Percentiles rank a stretch among this genome's conserved stretches.
These are phyloP conservation scores for Ceratobasidium sp. DNA, from an alignment of 1,284 basidiomycete species.

Conservation along the genomic window DNA sequence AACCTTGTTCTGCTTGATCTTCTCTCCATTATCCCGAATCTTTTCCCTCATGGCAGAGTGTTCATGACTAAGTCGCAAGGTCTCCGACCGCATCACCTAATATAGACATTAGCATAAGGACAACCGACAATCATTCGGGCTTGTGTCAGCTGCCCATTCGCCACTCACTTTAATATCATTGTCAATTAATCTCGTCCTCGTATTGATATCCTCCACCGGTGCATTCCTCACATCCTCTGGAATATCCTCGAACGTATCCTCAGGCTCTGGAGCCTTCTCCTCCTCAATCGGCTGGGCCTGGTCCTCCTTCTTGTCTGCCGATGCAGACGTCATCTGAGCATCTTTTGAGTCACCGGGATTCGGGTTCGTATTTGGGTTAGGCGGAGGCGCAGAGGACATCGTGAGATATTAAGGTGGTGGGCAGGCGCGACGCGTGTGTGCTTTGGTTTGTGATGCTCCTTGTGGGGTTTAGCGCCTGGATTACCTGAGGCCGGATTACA, in stretches of 20 bases:
- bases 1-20: conserved; percentile 99
- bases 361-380: conserved; percentile 63
- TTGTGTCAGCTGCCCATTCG: not conserved
- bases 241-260: conserved; percentile 86
- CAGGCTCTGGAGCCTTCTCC: conserved; percentile 80
- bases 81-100: conserved; percentile 96
- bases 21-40: conserved; percentile 97
- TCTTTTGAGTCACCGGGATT: conserved; percentile 49
- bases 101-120: conserved; percentile 11
- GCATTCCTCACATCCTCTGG: conserved; percentile 82
- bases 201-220: conserved; percentile 84
- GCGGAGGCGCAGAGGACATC: conserved; percentile 61
- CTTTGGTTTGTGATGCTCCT: conserved; percentile 22
- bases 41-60: conserved; percentile 97
- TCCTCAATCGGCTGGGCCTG: conserved; percentile 60
- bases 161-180: conserved; percentile 88
- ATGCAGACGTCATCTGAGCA: conserved; percentile 55
- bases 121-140: not conserved
- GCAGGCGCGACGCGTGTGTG: conserved; percentile 44
- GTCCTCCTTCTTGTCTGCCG: conserved; percentile 60
- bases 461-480: conserved; percentile 10
- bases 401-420: not conserved
- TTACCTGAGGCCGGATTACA: not conserved
- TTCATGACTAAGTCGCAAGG: conserved; percentile 91
- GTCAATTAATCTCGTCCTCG: conserved; percentile 89